Base-by-base conservation (phyloP, 2,329 filamentous ascomycete genomes). In the Calonectria henricotiae region DNA sequence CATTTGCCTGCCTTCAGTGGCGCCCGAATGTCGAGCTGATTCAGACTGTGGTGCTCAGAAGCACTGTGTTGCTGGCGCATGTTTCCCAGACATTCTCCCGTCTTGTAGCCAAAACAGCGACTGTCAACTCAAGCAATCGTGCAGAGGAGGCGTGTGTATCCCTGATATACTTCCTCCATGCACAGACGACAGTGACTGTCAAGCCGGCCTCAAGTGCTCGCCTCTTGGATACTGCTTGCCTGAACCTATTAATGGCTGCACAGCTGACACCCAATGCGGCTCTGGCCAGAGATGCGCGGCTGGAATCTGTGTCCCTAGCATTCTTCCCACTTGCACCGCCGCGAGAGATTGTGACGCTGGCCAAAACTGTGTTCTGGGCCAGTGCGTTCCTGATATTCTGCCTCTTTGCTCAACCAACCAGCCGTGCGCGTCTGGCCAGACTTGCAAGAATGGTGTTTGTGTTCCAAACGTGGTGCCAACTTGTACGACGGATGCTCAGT, bases 381-480 rank as follows among this genome's bases (percentile, higher is more conserved):
- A 51, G n/a, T 69, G 67, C 32, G 25, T 49, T 3, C 17, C 54
- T 6, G 46, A 54, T 1, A 12, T 65, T 15, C 62, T 69, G 15
- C 67, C 67, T 4, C 12, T 17, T 2, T 69, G 67, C n/a, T n/a
- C 35, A 0, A 32, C 15, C 15, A 58, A 11, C 5, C 2, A 27
- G 15, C n/a, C 23, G 3, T 69, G 67, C 15, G 20, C 20, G 9
- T 8, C 30, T 1, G 46, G 27, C 0, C 67, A 66, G 46, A 55
- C 51, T 11, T 69, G 67, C n/a, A 23, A 25, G 3, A 20, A 37
- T 11, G 67, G 67, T 23, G 54, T 69, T 17, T 69, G 67, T n/a
- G 3, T 69, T 6, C 62, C 67, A 12, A 4, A 60, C 2, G 27
- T 62, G 9, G 12, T 61, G 4, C 60, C 65, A 1, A n/a, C 30